phyloP scores from a whole-genome alignment of 2,329 filamentous ascomycete species.

The Ramularia endophylla region DNA sequence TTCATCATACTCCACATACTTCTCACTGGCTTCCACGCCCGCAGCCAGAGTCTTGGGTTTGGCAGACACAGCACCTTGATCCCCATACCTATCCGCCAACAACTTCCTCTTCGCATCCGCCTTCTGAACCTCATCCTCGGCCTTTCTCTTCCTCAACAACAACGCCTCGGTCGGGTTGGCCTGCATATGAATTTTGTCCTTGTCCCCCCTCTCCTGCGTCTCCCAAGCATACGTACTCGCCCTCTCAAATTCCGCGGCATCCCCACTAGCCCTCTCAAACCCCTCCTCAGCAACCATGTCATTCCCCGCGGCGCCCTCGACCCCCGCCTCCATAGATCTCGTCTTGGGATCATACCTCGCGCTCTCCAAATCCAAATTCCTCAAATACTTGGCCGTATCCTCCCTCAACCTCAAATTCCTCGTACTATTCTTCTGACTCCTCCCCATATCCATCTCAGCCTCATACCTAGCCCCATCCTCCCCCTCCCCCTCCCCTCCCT shows the following conservation, averaged over 20 bases:
- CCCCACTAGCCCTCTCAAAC: constrained; percentile 80
- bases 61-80: constrained; percentile 55
- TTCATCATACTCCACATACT: constrained; percentile 92
- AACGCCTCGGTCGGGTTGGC: constrained; percentile 95
- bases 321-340: constrained; percentile 63
- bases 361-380: constrained; percentile 92
- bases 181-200: constrained; percentile 81
- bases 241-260: constrained; percentile 85
- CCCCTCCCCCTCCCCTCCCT: constrained; percentile 37
- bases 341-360: constrained; percentile 98
- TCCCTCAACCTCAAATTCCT: constrained; percentile 87
- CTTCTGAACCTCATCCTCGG: constrained; percentile 64
- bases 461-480: constrained; percentile 66
- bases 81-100: constrained; percentile 77
- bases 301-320: constrained; percentile 75
- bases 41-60: constrained; percentile 52
- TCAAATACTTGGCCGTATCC: constrained; percentile 92
- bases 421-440: constrained; percentile 84
- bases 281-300: constrained; percentile 87
- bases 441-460: constrained; percentile 94
- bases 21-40: constrained; percentile 72
- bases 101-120: constrained; percentile 62
- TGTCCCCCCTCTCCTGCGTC: constrained; percentile 73
- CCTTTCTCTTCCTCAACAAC: constrained; percentile 72
- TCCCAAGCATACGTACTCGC: constrained; percentile 94